Evolutionary conservation across 2,329 filamentous ascomycete species (phyloP), one percentile per base, ranked within the genome.

Genomic region (Cercospora janseana): DNA sequence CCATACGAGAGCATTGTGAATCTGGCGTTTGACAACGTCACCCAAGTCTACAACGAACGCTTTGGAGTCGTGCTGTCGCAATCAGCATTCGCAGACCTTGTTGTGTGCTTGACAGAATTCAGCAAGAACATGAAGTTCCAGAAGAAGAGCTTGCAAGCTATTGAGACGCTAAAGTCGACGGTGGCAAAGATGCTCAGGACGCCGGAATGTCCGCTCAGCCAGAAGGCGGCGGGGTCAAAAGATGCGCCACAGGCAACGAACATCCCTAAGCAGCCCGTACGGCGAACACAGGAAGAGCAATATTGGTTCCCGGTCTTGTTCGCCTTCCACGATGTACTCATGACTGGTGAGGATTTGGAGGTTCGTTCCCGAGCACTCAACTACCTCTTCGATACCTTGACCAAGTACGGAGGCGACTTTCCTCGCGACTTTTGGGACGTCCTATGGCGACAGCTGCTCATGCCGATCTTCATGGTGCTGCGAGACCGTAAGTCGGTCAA

Each of bases 261-360:
- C 13, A 71, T 81, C 49, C 74, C 78, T 2, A 80, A 79, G 65
- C 82, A 85, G 53, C 83, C 83, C 49, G 87, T 77, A 50, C 85
- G 86, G 46, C 94, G 95, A 37, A 94, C 91, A 3, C 83, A 93
- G 57, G 94, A 98, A 68, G 93, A 97, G 68, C 91, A 94, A 28
- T 98, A 91, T 70, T 99, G 93, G 93, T 98, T 98, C 70, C 93
- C 93, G 0, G 88, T 98, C 4, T 76, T 99, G 23, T 97, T 98
- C 66, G 92, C 94, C 3, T 98, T 98, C 76, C 93, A 99, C 67
- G 93, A 98, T 68, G 91, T 98, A 16, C 75, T 99, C 40, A 99
- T 99, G 93, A 98, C 93, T 1, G 93, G 94, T 2, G 94, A 98
- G 70, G 93, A 99, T 67, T 79, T 99, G 13, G 93, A 99, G 71